phyloP scores from a whole-genome alignment of 2,329 filamentous ascomycete species.

The Aureobasidium sp. region DNA sequence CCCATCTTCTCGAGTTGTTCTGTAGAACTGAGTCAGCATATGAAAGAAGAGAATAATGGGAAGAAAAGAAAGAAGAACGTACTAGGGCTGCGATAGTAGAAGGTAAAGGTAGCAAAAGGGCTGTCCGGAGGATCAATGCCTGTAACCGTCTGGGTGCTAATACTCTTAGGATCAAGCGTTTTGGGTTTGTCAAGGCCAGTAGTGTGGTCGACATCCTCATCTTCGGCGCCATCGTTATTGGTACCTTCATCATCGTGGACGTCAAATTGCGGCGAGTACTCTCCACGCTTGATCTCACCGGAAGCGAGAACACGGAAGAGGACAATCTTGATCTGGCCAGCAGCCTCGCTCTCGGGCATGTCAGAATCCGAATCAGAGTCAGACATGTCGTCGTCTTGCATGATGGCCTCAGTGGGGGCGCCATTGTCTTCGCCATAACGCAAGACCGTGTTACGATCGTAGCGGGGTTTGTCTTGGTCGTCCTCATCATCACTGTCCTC shows the following conservation, averaged over 20 bases:
- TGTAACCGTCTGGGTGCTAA: slow-evolving; percentile 98
- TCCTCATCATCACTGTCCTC: slow-evolving; percentile 47
- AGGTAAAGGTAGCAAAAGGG: slow-evolving; percentile 94
- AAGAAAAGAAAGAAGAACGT: slow-evolving; percentile 38
- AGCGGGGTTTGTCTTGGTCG: slow-evolving; percentile 34
- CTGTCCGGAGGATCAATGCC: slow-evolving; percentile 94
- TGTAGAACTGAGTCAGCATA: slow-evolving; percentile 33
- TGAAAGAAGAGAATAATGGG: not conserved
- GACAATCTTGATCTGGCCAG: slow-evolving; percentile 96
- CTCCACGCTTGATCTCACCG: slow-evolving; percentile 94
- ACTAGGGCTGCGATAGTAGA: slow-evolving; percentile 95
- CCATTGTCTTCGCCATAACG: slow-evolving; percentile 73
- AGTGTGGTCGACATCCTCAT: slow-evolving; percentile 84
- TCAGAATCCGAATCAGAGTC: slow-evolving; percentile 72
- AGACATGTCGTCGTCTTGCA: slow-evolving; percentile 63
- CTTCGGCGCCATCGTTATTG: slow-evolving; percentile 48
- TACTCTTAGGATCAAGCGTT: slow-evolving; percentile 89
- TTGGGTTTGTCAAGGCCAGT: slow-evolving; percentile 97
- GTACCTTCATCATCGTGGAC: slow-evolving; percentile 79
- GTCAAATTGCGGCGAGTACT: slow-evolving; percentile 96
- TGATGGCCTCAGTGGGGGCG: slow-evolving; percentile 61
- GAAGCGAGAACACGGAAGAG: slow-evolving; percentile 92
- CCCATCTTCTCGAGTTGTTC: slow-evolving; percentile 97
- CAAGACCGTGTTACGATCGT: slow-evolving; percentile 52
- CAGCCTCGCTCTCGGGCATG: slow-evolving; percentile 79